Evolutionary conservation across 106 monocot species (phyloP), one percentile per base, ranked within the genome.

Genomic region (Dioscorea dumetorum): DNA sequence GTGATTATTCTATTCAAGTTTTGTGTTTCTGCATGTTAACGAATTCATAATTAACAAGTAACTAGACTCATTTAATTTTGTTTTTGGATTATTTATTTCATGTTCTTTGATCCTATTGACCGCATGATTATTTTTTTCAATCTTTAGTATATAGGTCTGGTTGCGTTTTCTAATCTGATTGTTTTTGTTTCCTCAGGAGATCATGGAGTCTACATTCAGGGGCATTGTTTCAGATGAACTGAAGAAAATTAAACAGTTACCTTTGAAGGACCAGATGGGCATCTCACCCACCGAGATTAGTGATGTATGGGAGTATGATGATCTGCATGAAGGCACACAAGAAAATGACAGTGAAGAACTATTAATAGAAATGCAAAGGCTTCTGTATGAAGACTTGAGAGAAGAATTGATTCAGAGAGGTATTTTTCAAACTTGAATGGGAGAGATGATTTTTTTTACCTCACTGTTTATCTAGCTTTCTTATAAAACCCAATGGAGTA

Each of bases 221-320:
- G 73, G 79, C 32, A 87, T 99, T 72, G 84, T 99, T 66, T 76
- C 79, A 35, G 84, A 84, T 61, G 97, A 99, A 67, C 62, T 99
- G 50, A 74, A 81, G 66, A 99, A 83, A 78, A 83, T 99, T 48
- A 89, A 79, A 75, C 58, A 72, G 23, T 72, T 77, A 67, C 71
- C 80, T 70, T 49, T 58, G 4, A 68, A 33, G 20, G 61, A 64
- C 8, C 60, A 49, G 20, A 57, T 74, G 17, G 67, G 31, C 23
- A 69, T 57, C 33, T 71, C 67, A 69, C 28, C 24, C 33, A 50
- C 74, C 23, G 62, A 74, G 33, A 67, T 56, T 64, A 68, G 74
- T 66, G 92, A 89, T 74, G 18, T 99, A 73, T 99, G 97, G 97
- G 90, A 99, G 63, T 87, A 83, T 70, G 76, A 90, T 77, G 73